These are phyloP conservation scores for Sonneratia alba DNA, from an alignment of 345 rosid species.

Conservation along the genomic window DNA sequence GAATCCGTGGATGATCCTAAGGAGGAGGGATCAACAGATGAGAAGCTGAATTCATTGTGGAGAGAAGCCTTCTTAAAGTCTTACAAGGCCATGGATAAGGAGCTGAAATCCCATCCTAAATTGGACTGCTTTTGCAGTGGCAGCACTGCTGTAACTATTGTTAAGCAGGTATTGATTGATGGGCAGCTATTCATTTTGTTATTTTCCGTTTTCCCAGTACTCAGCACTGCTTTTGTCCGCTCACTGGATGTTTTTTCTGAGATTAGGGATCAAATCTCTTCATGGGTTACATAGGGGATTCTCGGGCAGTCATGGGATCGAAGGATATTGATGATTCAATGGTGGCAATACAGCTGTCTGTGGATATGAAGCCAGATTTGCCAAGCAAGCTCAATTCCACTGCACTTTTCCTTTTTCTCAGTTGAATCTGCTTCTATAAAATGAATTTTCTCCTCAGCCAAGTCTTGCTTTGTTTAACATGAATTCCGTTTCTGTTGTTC, in stretches of 20 bases:
- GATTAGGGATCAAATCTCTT: conserved; percentile 30
- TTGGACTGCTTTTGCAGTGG: conserved; percentile 99
- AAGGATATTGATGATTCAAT: conserved; percentile 24
- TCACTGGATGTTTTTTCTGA: not conserved
- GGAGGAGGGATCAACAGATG: conserved; percentile 21
- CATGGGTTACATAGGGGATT: conserved; percentile 41
- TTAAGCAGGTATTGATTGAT: conserved; percentile 63
- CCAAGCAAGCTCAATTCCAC: conserved; percentile 20
- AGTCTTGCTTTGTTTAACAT: not conserved
- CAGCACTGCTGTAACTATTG: conserved; percentile 81
- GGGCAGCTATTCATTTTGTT: not conserved
- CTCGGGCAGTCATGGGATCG: conserved; percentile 38
- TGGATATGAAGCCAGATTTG: conserved; percentile 43
- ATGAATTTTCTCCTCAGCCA: not conserved
- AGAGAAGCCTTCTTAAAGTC: conserved; percentile 83
- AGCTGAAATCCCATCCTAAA: conserved; percentile 85
- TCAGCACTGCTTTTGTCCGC: not conserved
- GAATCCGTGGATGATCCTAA: conserved; percentile 10
- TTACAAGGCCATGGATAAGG: conserved; percentile 94
- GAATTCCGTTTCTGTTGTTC: conserved; percentile 1
- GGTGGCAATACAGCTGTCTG: conserved; percentile 37
- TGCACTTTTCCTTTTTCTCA: not conserved
- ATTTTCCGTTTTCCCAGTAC: not conserved
- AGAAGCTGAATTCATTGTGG: conserved; percentile 50
- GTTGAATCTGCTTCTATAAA: not conserved